phyloP scores from a whole-genome alignment of 495 filamentous ascomycete genomes.

The Letharia lupina region DNA sequence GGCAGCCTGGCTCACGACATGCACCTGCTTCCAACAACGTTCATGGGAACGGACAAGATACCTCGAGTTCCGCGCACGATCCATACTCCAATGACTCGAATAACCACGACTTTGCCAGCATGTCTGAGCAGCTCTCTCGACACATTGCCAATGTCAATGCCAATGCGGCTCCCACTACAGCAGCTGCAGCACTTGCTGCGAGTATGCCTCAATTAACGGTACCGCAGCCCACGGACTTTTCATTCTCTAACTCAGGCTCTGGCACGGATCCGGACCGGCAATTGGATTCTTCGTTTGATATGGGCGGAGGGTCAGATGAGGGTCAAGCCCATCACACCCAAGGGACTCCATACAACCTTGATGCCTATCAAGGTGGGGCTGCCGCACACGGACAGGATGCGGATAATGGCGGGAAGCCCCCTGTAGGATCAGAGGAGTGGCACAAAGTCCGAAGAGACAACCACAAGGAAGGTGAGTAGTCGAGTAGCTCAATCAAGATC shows the following conservation, averaged over 20 bases:
- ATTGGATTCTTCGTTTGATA: conserved; percentile 34
- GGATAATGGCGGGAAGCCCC: conserved; percentile 55
- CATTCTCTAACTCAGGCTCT: conserved; percentile 44
- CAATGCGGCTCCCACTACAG: conserved; percentile 48
- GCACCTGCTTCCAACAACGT: conserved; percentile 15
- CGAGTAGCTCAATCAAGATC: conserved; percentile 6
- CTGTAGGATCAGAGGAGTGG: conserved; percentile 95
- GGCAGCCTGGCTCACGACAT: conserved; percentile 14
- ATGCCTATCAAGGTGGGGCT: conserved; percentile 29
- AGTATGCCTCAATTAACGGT: conserved; percentile 61
- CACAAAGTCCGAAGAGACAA: conserved; percentile 96
- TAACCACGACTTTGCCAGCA: conserved; percentile 13
- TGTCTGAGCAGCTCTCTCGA: conserved; percentile 21
- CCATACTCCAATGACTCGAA: conserved; percentile 13
- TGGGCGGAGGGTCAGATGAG: conserved; percentile 27
- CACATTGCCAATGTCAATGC: conserved; percentile 27
- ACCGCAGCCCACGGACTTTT: conserved; percentile 61
- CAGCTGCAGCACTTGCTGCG: conserved; percentile 60
- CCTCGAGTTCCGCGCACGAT: neutral
- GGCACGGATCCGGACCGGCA: conserved; percentile 33
- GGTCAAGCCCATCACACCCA: conserved; percentile 29
- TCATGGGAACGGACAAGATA: conserved; percentile 19
- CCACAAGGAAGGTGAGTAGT: conserved; percentile 85
- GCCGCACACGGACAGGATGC: conserved; percentile 42
- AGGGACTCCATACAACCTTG: conserved; percentile 28